Base-by-base conservation (phyloP, 106 monocot genomes). In the Dactylorhiza incarnata region DNA sequence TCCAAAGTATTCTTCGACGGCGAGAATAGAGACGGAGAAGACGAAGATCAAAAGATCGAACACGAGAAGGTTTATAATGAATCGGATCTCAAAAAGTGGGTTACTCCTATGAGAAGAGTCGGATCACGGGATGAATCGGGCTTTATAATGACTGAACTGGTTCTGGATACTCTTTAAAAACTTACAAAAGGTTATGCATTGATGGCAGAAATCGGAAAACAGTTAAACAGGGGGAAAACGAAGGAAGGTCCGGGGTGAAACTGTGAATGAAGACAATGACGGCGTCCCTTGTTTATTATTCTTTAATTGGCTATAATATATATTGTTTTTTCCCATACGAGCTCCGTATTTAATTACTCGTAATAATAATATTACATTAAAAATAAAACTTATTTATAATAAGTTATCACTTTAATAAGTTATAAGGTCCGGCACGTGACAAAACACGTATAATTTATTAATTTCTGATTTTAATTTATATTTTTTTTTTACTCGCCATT, bases 91-190 rank as follows among this genome's bases (percentile, higher is more conserved):
- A 16, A 69, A 69, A 45, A 6, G 45, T 46, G 11, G 10, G 48
- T 46, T 20, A 22, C 7, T 16, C 45, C 17, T n/a, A n/a, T 6
- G 45, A 10, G 70, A 46, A 70, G 48, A 72, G 47, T 10, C 15
- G 48, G 47, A 49, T 70, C 46, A 70, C 69, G 69, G 11, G 69
- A 70, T 45, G 69, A 70, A 46, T 14, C 66, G 37, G 37, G 3
- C 37, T 37, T 37, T 37, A 37, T 37, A 25, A 61, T 20, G 23
- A 61, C 61, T 9, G 61, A n/a, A n/a, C n/a, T n/a, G n/a, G n/a
- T n/a, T n/a, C n/a, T n/a, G n/a, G n/a, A n/a, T n/a, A n/a, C n/a
- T n/a, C n/a, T n/a, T n/a, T n/a, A n/a, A n/a, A n/a, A n/a, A n/a
- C 19, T 56, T 56, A 54, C 2, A 52, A 7, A 19, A 19, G 56